Conservation (phyloP, 2,329 filamentous ascomycete genomes). For the Aspergillus melleus region DNA sequence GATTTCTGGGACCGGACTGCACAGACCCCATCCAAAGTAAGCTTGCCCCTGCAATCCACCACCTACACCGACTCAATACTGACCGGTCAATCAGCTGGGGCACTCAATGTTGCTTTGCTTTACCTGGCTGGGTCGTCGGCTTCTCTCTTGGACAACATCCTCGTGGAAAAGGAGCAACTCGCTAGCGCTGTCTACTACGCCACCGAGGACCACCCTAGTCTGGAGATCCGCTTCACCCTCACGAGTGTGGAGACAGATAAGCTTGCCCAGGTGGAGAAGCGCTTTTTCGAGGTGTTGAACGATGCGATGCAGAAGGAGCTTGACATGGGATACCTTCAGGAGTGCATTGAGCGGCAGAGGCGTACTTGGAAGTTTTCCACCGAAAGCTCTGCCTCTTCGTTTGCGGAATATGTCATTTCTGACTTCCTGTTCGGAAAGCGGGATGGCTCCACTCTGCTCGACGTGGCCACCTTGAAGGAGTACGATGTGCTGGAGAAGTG, state of each 20-base stretch:
- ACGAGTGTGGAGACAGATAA: slow-evolving; percentile 86
- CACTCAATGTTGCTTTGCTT: slow-evolving; percentile 74
- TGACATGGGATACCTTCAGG: slow-evolving; percentile 85
- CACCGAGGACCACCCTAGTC: slow-evolving; percentile 76
- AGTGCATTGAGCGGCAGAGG: slow-evolving; percentile 79
- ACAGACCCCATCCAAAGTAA: slow-evolving; percentile 63
- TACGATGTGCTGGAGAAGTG: slow-evolving; percentile 73
- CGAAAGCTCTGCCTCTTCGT: slow-evolving; percentile 78
- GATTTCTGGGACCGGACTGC: slow-evolving; percentile 82
- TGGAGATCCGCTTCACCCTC: slow-evolving; percentile 81
- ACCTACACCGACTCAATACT: not conserved
- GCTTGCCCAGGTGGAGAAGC: slow-evolving; percentile 77
- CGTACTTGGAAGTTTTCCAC: slow-evolving; percentile 80
- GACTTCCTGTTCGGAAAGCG: slow-evolving; percentile 89
- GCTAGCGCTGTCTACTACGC: slow-evolving; percentile 81
- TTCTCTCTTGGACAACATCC: slow-evolving; percentile 82
- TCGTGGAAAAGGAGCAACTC: slow-evolving; percentile 91
- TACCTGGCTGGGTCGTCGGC: slow-evolving; percentile 94
- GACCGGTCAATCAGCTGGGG: slow-evolving; percentile 53
- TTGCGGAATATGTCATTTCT: slow-evolving; percentile 80
- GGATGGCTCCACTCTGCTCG: slow-evolving; percentile 72
- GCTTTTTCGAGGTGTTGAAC: slow-evolving; percentile 78
- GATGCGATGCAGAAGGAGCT: slow-evolving; percentile 75
- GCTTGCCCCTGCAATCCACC: slow-evolving; percentile 18
- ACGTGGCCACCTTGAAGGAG: slow-evolving; percentile 54